These are phyloP conservation scores for Aureobasidium sp. DNA, from an alignment of 2,329 filamentous ascomycete species.

Conservation along the genomic window DNA sequence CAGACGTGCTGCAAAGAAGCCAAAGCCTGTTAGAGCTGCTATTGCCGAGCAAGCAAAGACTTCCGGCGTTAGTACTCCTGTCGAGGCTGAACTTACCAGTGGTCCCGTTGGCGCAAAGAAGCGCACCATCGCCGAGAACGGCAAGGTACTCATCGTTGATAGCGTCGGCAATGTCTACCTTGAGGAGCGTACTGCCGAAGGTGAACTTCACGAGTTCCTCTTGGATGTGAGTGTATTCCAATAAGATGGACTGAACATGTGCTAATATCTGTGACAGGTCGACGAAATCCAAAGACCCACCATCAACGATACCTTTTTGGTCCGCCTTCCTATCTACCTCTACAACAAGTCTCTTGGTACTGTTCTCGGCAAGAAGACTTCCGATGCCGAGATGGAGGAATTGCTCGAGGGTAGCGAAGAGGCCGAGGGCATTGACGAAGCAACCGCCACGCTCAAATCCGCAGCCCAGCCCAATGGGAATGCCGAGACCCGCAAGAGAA, in stretches of 20 bases:
- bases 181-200: constrained; percentile 86
- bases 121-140: constrained; percentile 85
- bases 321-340: constrained; percentile 67
- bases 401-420: constrained; percentile 29
- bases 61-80: constrained; percentile 46
- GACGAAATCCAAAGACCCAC: constrained; percentile 72
- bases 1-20: constrained; percentile 56
- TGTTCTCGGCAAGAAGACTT: constrained; percentile 32
- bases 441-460: constrained; percentile 29
- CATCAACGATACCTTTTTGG: constrained; percentile 72
- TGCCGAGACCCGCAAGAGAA: constrained; percentile 36
- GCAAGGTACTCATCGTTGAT: constrained; percentile 90
- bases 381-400: constrained; percentile 25
- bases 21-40: constrained; percentile 41
- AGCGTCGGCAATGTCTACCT: constrained; percentile 86
- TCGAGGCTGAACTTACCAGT: constrained; percentile 41
- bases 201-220: constrained; percentile 71
- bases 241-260: constrained; percentile 18
- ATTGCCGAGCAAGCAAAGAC: constrained; percentile 42
- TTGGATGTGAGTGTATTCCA: constrained; percentile 62
- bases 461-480: constrained; percentile 39
- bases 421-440: constrained; percentile 30
- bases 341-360: constrained; percentile 47
- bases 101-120: constrained; percentile 71
- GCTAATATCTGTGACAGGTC: constrained; percentile 43